Base-by-base conservation (phyloP, 2,329 filamentous ascomycete species). In the Paracamarosporium sp. region DNA sequence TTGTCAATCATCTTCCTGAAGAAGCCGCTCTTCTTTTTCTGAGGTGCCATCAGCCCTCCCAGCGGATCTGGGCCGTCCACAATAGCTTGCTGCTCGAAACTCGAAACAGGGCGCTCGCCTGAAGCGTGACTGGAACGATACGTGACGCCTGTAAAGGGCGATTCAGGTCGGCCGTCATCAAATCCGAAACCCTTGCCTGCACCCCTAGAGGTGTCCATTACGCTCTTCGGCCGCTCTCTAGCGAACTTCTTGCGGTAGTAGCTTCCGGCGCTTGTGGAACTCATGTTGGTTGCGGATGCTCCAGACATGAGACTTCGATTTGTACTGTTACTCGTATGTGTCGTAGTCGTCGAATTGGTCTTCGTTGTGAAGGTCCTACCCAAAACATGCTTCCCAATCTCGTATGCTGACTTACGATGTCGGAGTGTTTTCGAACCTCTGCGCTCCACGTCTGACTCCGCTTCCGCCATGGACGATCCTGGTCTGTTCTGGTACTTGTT, bases 1-100 rank as follows among this genome's bases (percentile, higher is more conserved):
- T 92, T 92, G 64, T 97, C 93, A 28, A 97, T 87, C 67, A 98
- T 94, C 72, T 96, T 96, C 77, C 94, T 95, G 82, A 98, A 95
- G 70, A 98, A 96, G 47, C 92, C 94, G 60, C 89, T 89, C 75
- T 92, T 95, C 64, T 78, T 81, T 62, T 91, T 88, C 83, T 77
- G 93, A 90, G 93, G 93, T 9, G 85, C 83, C 12, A 80, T 82
- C 8, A 98, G 84, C 0, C 94, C 93, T 38, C 94, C 94, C 5
- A 97, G 83, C 0, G 90, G 85, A 36, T 88, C 85, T 20, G 85
- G 84, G 0, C 84, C 83, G 46, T 93, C 90, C 20, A 88, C 86
- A 54, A 87, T 78, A 40, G 78, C 79, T 50, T 65, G 62, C 44
- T 66, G 60, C 30, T 67, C 62, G 31, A 71, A 59, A 50, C 66